Evolutionary conservation across 2,329 filamentous ascomycete species (phyloP).

Genomic region (Alternaria brassicicola): DNA sequence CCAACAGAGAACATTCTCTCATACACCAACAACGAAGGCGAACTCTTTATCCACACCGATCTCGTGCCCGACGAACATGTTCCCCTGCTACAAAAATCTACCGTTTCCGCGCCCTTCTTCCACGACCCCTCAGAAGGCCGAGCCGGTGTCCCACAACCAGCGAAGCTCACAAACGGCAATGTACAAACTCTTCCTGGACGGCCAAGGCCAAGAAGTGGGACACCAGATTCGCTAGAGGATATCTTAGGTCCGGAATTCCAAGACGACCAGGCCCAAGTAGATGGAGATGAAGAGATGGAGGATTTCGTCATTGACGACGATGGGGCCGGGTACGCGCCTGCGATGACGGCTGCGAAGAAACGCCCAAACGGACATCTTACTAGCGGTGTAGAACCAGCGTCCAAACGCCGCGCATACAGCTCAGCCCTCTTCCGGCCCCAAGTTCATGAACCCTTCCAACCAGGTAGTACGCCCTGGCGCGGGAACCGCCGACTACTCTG

Average conservation of each 20-base stretch:
- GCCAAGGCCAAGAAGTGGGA: constrained; percentile 61
- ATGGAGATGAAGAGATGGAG: constrained; percentile 57
- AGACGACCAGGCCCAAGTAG: constrained; percentile 55
- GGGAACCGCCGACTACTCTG: constrained; percentile 93
- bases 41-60: constrained; percentile 86
- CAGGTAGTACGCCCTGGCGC: constrained; percentile 93
- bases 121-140: constrained; percentile 77
- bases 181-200: constrained; percentile 60
- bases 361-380: constrained; percentile 59
- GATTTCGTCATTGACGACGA: constrained; percentile 96
- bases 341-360: constrained; percentile 67
- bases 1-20: constrained; percentile 85
- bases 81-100: constrained; percentile 56
- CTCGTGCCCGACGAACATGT: constrained; percentile 61
- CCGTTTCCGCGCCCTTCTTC: constrained; percentile 83
- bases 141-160: constrained; percentile 64
- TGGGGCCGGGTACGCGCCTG: constrained; percentile 80
- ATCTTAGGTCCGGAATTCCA: constrained; percentile 69
- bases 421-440: constrained; percentile 62
- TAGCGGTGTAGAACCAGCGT: constrained; percentile 51
- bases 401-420: constrained; percentile 59
- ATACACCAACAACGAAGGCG: constrained; percentile 90
- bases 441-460: constrained; percentile 86
- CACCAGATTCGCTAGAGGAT: constrained; percentile 79
- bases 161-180: constrained; percentile 60